A percentile compares a stretch with the other conserved stretches of the same genome.
These are phyloP conservation scores for Fragaria iinumae DNA, from an alignment of 306 rosid genomes.

Conservation along the genomic window DNA sequence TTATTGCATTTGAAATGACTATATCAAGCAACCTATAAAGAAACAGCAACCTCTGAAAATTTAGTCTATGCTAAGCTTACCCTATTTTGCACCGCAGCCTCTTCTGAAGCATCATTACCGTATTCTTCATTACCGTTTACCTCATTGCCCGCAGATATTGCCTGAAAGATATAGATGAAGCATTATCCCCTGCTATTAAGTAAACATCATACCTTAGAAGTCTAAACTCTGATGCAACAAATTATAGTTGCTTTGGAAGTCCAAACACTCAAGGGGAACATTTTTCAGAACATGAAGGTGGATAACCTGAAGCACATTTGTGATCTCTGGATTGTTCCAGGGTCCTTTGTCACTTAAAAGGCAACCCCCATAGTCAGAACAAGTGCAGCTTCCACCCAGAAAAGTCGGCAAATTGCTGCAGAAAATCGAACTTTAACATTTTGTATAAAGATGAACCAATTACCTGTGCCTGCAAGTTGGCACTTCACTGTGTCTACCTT, in stretches of 20 bases:
- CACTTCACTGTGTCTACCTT: conserved; percentile 42
- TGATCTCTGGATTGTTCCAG: conserved; percentile 63
- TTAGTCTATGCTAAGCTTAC: conserved; percentile 27
- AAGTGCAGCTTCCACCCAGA: conserved; percentile 78
- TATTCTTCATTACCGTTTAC: conserved; percentile 17
- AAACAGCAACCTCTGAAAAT: not conserved
- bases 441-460: not conserved
- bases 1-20: not conserved
- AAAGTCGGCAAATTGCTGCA: conserved; percentile 81
- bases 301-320: conserved; percentile 65
- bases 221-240: not conserved
- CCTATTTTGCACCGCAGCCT: conserved; percentile 15
- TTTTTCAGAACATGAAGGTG: conserved; percentile 5
- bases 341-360: conserved; percentile 82
- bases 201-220: not conserved
- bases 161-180: conserved; percentile 39
- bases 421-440: not conserved
- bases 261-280: not conserved
- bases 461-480: not conserved
- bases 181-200: conserved; percentile 3
- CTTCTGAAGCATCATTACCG: conserved; percentile 24
- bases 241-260: not conserved
- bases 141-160: conserved; percentile 42
- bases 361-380: conserved; percentile 82
- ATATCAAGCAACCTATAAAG: not conserved